Percentiles rank a stretch among this genome's conserved stretches.
Conservation (phyloP, 192 early-diverging fungal species). For the Dispira simplex region DNA sequence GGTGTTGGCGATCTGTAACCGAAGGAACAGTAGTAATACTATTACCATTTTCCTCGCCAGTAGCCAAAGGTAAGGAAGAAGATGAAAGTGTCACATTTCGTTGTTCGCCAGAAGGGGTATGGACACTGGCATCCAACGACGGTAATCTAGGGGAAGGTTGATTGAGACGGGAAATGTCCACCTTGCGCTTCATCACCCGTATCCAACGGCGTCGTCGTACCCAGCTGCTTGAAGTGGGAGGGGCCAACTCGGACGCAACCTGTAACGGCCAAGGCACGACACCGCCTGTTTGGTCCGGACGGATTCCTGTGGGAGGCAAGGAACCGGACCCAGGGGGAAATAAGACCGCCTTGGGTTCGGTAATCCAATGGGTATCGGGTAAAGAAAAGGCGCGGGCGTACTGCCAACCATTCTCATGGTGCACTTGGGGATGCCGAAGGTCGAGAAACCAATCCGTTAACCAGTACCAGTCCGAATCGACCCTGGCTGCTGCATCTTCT, state of each 20-base stretch:
- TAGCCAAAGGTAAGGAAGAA: too few relatives aligned
- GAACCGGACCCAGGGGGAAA: not conserved
- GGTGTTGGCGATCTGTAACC: too few relatives aligned
- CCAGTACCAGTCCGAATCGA: conserved; percentile 50
- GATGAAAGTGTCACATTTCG: too few relatives aligned
- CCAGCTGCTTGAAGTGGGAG: conserved; percentile 31
- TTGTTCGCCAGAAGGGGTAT: too few relatives aligned
- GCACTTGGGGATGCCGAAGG: conserved; percentile 33
- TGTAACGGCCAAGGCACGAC: not conserved
- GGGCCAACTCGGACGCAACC: conserved; percentile 11
- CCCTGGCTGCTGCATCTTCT: too few relatives aligned
- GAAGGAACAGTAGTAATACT: too few relatives aligned
- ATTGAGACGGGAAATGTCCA: conserved; percentile 20
- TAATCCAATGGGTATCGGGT: conserved; percentile 32
- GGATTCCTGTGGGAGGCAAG: not conserved
- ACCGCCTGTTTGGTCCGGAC: not conserved
- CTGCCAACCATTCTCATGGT: conserved; percentile 55
- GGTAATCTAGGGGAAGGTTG: too few relatives aligned
- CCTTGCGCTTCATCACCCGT: conserved; percentile 52
- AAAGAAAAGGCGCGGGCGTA: conserved; percentile 43
- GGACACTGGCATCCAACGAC: too few relatives aligned
- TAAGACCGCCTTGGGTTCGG: conserved; percentile 11
- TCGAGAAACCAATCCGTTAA: conserved; percentile 69
- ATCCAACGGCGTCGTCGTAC: conserved; percentile 62
- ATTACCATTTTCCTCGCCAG: too few relatives aligned